Conservation (phyloP, 1,139 yeast genomes). For the Taiozyma onychis region DNA sequence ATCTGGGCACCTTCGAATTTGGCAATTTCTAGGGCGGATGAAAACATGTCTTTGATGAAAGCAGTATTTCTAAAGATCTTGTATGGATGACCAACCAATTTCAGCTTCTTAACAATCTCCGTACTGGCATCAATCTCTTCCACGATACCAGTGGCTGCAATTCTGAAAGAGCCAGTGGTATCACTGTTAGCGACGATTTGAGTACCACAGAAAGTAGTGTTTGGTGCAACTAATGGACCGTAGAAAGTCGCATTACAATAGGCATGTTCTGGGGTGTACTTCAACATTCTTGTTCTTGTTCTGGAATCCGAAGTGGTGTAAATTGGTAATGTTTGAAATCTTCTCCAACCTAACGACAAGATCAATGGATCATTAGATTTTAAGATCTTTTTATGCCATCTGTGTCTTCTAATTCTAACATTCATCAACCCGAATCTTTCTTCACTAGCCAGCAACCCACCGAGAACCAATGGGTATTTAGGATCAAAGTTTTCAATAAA, state of each 20-base stretch:
- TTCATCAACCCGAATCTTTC: constrained; percentile 90
- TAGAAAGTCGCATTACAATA: constrained; percentile 95
- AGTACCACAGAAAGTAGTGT: constrained; percentile 95
- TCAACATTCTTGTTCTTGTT: constrained; percentile 95
- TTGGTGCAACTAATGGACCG: constrained; percentile 96
- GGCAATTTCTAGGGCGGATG: constrained; percentile 89
- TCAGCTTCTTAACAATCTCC: constrained; percentile 92
- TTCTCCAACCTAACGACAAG: constrained; percentile 93
- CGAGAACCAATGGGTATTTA: constrained; percentile 75
- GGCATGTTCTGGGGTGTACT: constrained; percentile 97
- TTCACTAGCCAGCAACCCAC: constrained; percentile 88
- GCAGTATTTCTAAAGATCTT: constrained; percentile 96
- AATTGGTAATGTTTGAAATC: constrained; percentile 94
- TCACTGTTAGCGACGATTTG: constrained; percentile 79
- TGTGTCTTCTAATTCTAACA: constrained; percentile 92
- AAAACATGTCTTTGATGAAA: constrained; percentile 94
- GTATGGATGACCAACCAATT: constrained; percentile 90
- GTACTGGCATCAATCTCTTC: constrained; percentile 85
- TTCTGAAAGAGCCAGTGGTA: constrained; percentile 87
- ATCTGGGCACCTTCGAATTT: constrained; percentile 97
- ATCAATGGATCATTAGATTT: constrained; percentile 95
- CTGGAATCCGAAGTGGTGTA: constrained; percentile 96
- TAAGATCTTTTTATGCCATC: constrained; percentile 97
- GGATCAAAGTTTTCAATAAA: constrained; percentile 85
- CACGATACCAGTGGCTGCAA: constrained; percentile 96